Conservation (phyloP, 495 filamentous ascomycete genomes). For the Geoglossum glabrum region DNA sequence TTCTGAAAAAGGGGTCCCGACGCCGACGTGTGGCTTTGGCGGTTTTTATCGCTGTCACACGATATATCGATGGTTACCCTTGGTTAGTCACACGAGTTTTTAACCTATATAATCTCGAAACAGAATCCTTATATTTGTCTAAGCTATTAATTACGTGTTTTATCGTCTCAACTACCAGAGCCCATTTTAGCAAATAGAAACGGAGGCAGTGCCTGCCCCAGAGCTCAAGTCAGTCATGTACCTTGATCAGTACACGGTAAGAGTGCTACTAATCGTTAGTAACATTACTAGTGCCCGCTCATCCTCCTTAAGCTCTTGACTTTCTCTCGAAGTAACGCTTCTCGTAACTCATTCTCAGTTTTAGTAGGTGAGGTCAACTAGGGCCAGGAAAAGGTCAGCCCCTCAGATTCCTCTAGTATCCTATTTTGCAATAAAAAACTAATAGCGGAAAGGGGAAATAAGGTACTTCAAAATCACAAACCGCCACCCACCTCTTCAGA, state of each 20-base stretch:
- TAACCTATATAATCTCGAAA: too few relatives aligned
- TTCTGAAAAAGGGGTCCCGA: too few relatives aligned
- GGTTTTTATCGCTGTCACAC: too few relatives aligned
- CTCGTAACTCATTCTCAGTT: slow-evolving; percentile 35
- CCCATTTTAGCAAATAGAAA: too few relatives aligned
- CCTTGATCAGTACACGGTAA: not conserved
- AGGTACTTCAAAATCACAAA: slow-evolving; percentile 13
- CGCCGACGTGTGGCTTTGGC: too few relatives aligned
- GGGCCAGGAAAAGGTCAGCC: not conserved
- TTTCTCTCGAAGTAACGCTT: slow-evolving; percentile 46
- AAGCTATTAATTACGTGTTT: too few relatives aligned
- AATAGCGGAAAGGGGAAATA: slow-evolving; percentile 3
- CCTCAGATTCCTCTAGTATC: not conserved
- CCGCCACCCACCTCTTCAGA: slow-evolving; percentile 30
- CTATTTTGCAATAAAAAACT: slow-evolving; percentile 1
- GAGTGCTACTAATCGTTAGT: slow-evolving; percentile 13
- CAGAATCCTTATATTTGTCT: too few relatives aligned
- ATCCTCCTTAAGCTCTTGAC: slow-evolving; percentile 32
- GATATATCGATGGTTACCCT: too few relatives aligned
- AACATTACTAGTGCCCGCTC: slow-evolving; percentile 3
- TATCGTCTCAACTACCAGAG: too few relatives aligned
- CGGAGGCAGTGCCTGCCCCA: too few relatives aligned
- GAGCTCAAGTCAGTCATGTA: too few relatives aligned
- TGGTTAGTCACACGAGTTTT: too few relatives aligned
- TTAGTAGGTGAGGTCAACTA: slow-evolving; percentile 14